Base-by-base conservation (phyloP, 2,329 filamentous ascomycete genomes). In the Apiospora malaysiana region DNA sequence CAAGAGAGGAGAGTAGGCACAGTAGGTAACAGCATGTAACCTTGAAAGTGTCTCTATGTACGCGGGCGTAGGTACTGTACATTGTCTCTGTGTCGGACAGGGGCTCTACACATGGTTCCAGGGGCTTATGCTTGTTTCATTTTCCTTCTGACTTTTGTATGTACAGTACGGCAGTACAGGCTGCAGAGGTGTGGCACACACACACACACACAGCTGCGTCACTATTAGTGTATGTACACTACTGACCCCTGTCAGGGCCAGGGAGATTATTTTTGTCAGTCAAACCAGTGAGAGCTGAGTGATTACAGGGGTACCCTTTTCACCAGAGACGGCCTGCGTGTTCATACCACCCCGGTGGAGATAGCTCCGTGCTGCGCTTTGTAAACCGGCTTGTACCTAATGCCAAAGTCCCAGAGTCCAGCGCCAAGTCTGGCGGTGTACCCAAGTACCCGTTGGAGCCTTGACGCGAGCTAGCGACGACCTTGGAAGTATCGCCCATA, bases 81-180 rank as follows among this genome's bases (percentile, higher is more conserved):
- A 76, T 76, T 65, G 69, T 49, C 43, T 12, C 18, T 25, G 45
- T 49, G 59, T 42, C 40, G 73, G 72, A 63, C 70, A 71, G 68
- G 70, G 67, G 69, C 51, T 23, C 65, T 51, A 51, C 63, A 56
- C 67, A 70, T 72, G 75, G 70, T 72, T 27, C 71, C 74, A 77
- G 76, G 77, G 78, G 77, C 74, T 76, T 76, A 75, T 75, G 76
- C 77, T 77, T 77, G 78, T 79, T 79, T 79, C 78, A 79, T 77
- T 79, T 76, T 77, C 76, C 77, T 77, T 77, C 75, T 71, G 59
- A 68, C n/a, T 45, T 69, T 56, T 66, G 68, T 56, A 67, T 32
- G 69, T 69, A 67, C 66, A 65, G 32, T 63, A 59, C 51, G 18
- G 32, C n/a, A 32, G 56, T 63, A 63, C 56, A 18, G 32, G 56